Conservation (phyloP, 2,329 filamentous ascomycete species). For the Ilyonectria destructans region DNA sequence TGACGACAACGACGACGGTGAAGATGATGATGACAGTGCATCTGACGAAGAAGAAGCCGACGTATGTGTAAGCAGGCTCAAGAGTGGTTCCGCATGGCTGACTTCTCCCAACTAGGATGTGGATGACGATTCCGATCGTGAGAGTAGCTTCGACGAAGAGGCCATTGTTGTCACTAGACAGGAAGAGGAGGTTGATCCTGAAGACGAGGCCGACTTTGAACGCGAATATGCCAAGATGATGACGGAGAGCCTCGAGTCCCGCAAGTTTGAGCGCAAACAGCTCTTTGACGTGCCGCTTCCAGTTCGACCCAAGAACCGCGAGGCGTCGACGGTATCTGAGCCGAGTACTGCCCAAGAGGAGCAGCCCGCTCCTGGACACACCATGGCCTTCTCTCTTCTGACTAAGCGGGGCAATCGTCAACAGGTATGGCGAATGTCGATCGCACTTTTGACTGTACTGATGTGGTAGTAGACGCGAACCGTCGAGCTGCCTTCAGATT, state of each 20-base stretch:
- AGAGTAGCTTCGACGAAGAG: slow-evolving; percentile 85
- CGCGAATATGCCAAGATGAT: slow-evolving; percentile 99
- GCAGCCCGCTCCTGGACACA: slow-evolving; percentile 59
- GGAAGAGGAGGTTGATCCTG: slow-evolving; percentile 91
- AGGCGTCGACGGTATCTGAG: slow-evolving; percentile 60
- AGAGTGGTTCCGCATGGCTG: slow-evolving; percentile 6
- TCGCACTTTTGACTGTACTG: slow-evolving; percentile 8
- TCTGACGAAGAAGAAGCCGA: slow-evolving; percentile 74
- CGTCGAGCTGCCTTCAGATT: slow-evolving; percentile 91
- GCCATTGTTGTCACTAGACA: slow-evolving; percentile 92
- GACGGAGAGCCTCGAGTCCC: slow-evolving; percentile 95
- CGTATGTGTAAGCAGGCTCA: slow-evolving; percentile 54
- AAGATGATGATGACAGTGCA: slow-evolving; percentile 74
- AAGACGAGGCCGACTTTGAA: slow-evolving; percentile 97
- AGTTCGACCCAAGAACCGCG: slow-evolving; percentile 81
- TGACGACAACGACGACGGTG: slow-evolving; percentile 79
- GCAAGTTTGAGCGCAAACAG: slow-evolving; percentile 95
- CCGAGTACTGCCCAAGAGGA: slow-evolving; percentile 44
- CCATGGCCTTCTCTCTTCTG: slow-evolving; percentile 97
- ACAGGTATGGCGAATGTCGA: slow-evolving; percentile 73
- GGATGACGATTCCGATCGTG: slow-evolving; percentile 65
- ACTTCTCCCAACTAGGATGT: slow-evolving; percentile 59
- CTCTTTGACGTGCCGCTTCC: slow-evolving; percentile 98
- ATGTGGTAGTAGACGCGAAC: slow-evolving; percentile 80
- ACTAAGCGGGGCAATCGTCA: slow-evolving; percentile 97